Percentiles rank a stretch among this genome's conserved stretches.
These are phyloP conservation scores for Teratosphaeria nubilosa DNA, from an alignment of 2,329 filamentous ascomycete genomes.

Conservation along the genomic window DNA sequence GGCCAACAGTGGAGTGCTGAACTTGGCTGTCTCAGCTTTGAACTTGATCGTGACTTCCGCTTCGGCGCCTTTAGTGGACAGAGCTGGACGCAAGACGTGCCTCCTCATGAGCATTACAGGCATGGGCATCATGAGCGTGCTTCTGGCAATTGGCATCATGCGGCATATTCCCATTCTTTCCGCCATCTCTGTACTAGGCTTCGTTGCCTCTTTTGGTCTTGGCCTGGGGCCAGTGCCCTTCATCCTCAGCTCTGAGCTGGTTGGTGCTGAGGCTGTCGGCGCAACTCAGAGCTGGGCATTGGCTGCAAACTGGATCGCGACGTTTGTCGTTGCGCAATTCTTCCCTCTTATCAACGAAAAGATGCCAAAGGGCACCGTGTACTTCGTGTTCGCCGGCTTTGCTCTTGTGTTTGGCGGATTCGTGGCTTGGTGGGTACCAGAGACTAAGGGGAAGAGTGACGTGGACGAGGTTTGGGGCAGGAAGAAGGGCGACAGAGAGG, in stretches of 20 bases:
- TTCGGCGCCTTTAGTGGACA: slow-evolving; percentile 77
- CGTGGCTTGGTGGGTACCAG: slow-evolving; percentile 62
- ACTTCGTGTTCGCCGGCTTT: slow-evolving; percentile 78
- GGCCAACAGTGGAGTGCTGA: slow-evolving; percentile 70
- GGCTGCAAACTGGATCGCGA: slow-evolving; percentile 79
- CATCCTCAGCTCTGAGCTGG: slow-evolving; percentile 83
- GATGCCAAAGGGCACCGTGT: slow-evolving; percentile 74
- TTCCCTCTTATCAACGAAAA: slow-evolving; percentile 78
- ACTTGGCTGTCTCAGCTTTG: slow-evolving; percentile 75
- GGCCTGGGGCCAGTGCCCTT: slow-evolving; percentile 92
- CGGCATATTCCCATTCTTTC: slow-evolving; percentile 64
- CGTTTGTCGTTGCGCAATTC: slow-evolving; percentile 87
- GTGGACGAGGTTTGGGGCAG: slow-evolving; percentile 88
- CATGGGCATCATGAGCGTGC: slow-evolving; percentile 68
- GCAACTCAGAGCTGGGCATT: slow-evolving; percentile 84
- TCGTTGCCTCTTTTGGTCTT: slow-evolving; percentile 82
- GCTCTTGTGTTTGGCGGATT: slow-evolving; percentile 62
- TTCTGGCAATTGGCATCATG: slow-evolving; percentile 72
- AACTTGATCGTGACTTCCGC: slow-evolving; percentile 75
- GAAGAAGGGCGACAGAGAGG: slow-evolving; percentile 23
- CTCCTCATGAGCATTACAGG: slow-evolving; percentile 73
- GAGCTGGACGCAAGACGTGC: slow-evolving; percentile 76
- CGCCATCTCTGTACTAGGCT: slow-evolving; percentile 69
- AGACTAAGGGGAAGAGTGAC: slow-evolving; percentile 76
- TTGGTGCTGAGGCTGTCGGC: slow-evolving; percentile 80